Evolutionary conservation across 2,329 filamentous ascomycete species (phyloP).

Genomic region (Monilinia fructigena): DNA sequence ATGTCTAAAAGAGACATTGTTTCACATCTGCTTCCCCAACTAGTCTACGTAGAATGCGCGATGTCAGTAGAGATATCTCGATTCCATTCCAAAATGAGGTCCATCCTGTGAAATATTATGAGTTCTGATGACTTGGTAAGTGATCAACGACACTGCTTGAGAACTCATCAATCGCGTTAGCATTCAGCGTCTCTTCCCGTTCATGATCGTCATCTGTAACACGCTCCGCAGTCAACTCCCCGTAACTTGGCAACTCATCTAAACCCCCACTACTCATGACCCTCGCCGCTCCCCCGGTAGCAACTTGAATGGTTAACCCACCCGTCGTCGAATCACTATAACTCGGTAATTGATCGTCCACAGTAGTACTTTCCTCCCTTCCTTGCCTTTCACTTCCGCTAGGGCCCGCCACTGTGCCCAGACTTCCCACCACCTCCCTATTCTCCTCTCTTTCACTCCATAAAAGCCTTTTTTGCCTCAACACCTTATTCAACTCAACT

Average conservation of each 20-base stretch:
- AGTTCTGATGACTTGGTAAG: not conserved
- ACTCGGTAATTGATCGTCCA: conserved; percentile 6
- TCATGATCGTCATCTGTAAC: not conserved
- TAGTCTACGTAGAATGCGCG: not conserved
- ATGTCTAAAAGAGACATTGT: too few species aligned
- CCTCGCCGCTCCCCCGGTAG: not conserved
- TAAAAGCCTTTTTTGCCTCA: conserved; percentile 22
- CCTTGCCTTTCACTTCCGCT: not conserved
- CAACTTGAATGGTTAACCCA: conserved; percentile 7
- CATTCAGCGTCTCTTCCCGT: not conserved
- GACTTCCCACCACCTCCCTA: conserved; percentile 13
- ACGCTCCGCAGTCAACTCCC: not conserved
- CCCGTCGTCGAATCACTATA: not conserved
- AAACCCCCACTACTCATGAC: not conserved
- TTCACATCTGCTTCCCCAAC: too few species aligned
- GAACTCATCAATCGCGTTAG: not conserved
- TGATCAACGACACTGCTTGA: not conserved
- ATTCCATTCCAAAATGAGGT: not conserved
- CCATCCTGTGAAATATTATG: not conserved
- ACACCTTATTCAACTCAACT: conserved; percentile 7
- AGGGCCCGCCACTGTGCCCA: not conserved
- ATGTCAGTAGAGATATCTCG: not conserved
- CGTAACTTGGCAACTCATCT: conserved; percentile 6
- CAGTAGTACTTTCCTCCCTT: not conserved
- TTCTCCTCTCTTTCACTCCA: conserved; percentile 24